A percentile compares a stretch with the other conserved stretches of the same genome.
Conservation (phyloP, 805 yeast genomes). For the Limtongia smithiae region DNA sequence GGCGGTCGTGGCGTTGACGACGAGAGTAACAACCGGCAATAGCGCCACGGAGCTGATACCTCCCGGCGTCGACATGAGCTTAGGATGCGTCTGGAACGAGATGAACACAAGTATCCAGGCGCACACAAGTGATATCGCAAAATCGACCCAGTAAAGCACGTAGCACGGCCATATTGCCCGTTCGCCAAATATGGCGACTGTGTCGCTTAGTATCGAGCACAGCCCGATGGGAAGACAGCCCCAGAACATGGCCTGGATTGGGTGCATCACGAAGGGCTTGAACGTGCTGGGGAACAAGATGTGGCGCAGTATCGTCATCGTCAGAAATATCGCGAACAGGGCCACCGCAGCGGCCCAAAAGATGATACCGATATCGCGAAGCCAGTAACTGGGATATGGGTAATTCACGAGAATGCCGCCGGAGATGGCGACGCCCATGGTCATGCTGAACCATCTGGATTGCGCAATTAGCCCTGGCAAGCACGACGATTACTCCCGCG, state of each 20-base stretch:
- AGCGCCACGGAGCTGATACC: conserved; percentile 56
- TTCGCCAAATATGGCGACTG: conserved; percentile 45
- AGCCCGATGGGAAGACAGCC: conserved; percentile 83
- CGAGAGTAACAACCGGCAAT: conserved; percentile 74
- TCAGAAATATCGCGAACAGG: conserved; percentile 43
- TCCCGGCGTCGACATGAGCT: conserved; percentile 36
- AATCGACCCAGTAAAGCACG: conserved; percentile 72
- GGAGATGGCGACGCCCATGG: conserved; percentile 86
- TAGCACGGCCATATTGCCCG: conserved; percentile 50
- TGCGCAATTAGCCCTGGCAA: not conserved
- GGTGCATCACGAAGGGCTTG: conserved; percentile 39
- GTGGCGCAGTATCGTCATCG: conserved; percentile 44
- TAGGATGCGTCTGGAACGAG: conserved; percentile 42
- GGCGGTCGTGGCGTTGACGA: conserved; percentile 74
- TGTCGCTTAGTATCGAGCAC: conserved; percentile 59
- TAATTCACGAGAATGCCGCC: conserved; percentile 58
- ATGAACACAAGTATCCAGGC: conserved; percentile 61
- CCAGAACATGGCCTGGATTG: conserved; percentile 55
- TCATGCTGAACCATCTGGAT: conserved; percentile 56
- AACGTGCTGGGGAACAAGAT: conserved; percentile 39
- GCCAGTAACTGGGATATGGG: conserved; percentile 63
- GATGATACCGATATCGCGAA: conserved; percentile 52
- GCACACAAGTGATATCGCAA: conserved; percentile 50
- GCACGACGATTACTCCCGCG: not conserved
- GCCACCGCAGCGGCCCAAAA: conserved; percentile 59